Base-by-base conservation (phyloP, 2,329 filamentous ascomycete genomes). In the Pseudocercospora fuligena region DNA sequence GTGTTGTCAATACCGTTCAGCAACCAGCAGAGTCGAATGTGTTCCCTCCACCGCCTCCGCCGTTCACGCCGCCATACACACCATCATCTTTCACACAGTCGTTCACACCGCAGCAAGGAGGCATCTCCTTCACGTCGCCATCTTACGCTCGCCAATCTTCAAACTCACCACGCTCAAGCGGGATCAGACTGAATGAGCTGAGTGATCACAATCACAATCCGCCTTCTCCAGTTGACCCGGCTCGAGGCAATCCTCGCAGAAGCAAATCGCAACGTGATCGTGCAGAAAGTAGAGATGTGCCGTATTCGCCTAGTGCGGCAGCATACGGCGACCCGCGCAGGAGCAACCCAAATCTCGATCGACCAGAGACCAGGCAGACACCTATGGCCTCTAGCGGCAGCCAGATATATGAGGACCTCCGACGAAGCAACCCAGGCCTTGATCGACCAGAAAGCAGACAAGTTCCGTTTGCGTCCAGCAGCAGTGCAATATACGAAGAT, bases 1-100 rank as follows among this genome's bases (percentile, higher is more conserved):
- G 59, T 29, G 60, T 54, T 6, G 65, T 56, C 46, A 64, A 58
- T 40, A 56, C 61, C n/a, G 29, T 63, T 31, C 63, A 66, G 33
- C 60, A 57, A 40, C 65, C 65, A 25, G 57, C 47, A 21, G 65
- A 64, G 21, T 53, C 33, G n/a, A 29, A 25, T 16, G 51, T n/a
- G 4, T 31, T 56, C 19, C 51, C 51, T n/a, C 61, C 65, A 25
- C 65, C 64, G 25, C 64, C 64, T 11, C 64, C 61, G 1, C 60
- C 65, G n/a, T 63, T 63, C n/a, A 66, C 57, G 11, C 31, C 65
- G 4, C 31, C 61, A 16, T 56, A 56, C 8, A 27, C 21, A 43
- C 57, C 33, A 47, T 60, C 33, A 31, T 25, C 49, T 29, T 54
- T 29, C 25, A 54, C 49, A 25, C 25, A 21, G 3, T 25, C 49